phyloP scores from a whole-genome alignment of 1,284 basidiomycete species.

The Cryptococcus floricola region DNA sequence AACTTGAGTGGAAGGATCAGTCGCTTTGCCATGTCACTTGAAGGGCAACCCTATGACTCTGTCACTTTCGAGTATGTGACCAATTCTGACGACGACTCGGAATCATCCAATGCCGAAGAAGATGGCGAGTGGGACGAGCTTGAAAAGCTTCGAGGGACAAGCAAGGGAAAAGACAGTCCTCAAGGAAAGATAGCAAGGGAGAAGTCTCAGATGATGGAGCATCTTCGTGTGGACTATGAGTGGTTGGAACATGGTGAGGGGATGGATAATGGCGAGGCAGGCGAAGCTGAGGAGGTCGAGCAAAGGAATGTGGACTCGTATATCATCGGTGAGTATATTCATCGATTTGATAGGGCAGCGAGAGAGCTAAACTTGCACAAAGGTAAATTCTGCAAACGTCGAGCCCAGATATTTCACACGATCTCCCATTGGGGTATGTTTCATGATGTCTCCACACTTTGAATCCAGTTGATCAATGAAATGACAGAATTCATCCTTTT shows the following conservation, averaged over 20 bases:
- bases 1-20: constrained; percentile 60
- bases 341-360: too few species aligned
- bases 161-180: background rate
- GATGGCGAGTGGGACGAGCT: constrained; percentile 13
- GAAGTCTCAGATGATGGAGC: background rate
- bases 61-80: constrained; percentile 38
- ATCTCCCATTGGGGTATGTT: constrained; percentile 76
- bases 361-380: constrained; percentile 34
- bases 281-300: constrained; percentile 1
- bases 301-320: constrained; percentile 16
- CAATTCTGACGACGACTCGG: background rate
- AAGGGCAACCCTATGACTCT: constrained; percentile 38
- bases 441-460: background rate
- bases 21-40: constrained; percentile 24
- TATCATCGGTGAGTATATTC: background rate
- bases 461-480: too few species aligned
- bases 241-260: background rate
- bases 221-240: background rate
- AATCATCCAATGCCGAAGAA: constrained; percentile 5
- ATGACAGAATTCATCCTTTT: background rate
- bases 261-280: background rate
- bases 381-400: constrained; percentile 69
- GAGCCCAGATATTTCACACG: constrained; percentile 66
- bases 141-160: constrained; percentile 20
- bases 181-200: constrained; percentile 7